Evolutionary conservation across 345 rosid genomes (phyloP).

Genomic region (Abelmoschus esculentus): DNA sequence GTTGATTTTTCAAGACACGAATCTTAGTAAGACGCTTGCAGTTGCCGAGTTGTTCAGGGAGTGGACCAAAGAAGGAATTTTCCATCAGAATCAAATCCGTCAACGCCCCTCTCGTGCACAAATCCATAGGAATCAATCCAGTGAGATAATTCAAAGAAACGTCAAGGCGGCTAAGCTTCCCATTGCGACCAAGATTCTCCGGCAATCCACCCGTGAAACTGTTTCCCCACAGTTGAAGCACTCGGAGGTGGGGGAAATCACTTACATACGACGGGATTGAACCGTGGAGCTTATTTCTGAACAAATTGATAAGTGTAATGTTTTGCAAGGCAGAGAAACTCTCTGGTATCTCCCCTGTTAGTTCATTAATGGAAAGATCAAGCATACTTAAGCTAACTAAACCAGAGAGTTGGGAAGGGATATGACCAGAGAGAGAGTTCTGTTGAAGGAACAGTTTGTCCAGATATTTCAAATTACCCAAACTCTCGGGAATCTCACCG

Average conservation of each 20-base stretch:
- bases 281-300: slow-evolving; percentile 56
- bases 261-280: slow-evolving; percentile 57
- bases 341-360: slow-evolving; percentile 69
- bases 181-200: slow-evolving; percentile 57
- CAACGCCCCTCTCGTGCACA: slow-evolving; percentile 59
- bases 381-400: slow-evolving; percentile 52
- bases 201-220: slow-evolving; percentile 66
- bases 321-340: slow-evolving; percentile 38
- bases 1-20: slow-evolving; percentile 32
- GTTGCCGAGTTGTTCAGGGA: slow-evolving; percentile 56
- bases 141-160: slow-evolving; percentile 65
- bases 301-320: slow-evolving; percentile 51
- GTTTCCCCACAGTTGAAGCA: slow-evolving; percentile 62
- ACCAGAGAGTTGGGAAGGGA: slow-evolving; percentile 65
- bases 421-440: slow-evolving; percentile 59
- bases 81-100: slow-evolving; percentile 43
- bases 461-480: slow-evolving; percentile 47
- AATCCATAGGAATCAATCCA: slow-evolving; percentile 53
- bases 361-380: slow-evolving; percentile 56
- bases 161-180: slow-evolving; percentile 46
- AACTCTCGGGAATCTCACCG: slow-evolving; percentile 62
- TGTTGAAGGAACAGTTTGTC: slow-evolving; percentile 58
- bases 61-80: slow-evolving; percentile 62
- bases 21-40: slow-evolving; percentile 54
- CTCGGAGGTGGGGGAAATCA: slow-evolving; percentile 56